Base-by-base conservation (phyloP, 129 eudicot species). In the Tagetes erecta region DNA sequence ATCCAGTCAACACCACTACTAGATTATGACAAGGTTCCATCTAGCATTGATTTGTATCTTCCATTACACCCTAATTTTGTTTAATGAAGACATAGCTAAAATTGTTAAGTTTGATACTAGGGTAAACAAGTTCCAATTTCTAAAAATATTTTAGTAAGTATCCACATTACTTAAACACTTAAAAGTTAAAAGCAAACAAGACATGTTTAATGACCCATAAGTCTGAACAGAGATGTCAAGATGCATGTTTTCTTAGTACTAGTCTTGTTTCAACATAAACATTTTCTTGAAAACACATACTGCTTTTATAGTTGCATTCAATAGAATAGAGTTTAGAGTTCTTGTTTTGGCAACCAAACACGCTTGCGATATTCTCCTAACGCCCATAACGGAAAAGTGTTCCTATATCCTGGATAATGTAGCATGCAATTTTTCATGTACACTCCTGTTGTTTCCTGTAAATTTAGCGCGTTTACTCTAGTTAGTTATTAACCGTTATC, bases 371-470 rank as follows among this genome's bases (percentile, higher is more conserved):
- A 80, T 30, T 67, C 79, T 66, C 70, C 74, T 1, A 80, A 56
- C 3, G 83, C 83, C 83, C 83, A 67, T 31, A 78, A 38, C 7
- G 80, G 66, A 46, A 72, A 80, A 6, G 68, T 80, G 66, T 80
- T 80, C 40, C 75, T 73, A 11, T 80, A 80, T 46, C 45, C 64
- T 30, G 83, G 73, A 67, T 73, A 80, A 80, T 73, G 83, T 56
- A 80, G 1, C 83, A 80, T 73, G 71, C 83, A 80, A 11, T 80
- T 80, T 42, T 73, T 80, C 83, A 80, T 80, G 75, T 65, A 73
- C 30, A 49, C 70, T 35, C 83, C 83, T 0, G 75, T 80, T 40
- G 67, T 73, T 57, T 80, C 83, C 83, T 80, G 65, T 30, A 57
- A 44, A 34, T 47, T 31, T 63, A 63, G 40, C 47, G 1, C 37